Conservation (phyloP, 495 filamentous ascomycete species). For the Penicillium diatomitis region DNA sequence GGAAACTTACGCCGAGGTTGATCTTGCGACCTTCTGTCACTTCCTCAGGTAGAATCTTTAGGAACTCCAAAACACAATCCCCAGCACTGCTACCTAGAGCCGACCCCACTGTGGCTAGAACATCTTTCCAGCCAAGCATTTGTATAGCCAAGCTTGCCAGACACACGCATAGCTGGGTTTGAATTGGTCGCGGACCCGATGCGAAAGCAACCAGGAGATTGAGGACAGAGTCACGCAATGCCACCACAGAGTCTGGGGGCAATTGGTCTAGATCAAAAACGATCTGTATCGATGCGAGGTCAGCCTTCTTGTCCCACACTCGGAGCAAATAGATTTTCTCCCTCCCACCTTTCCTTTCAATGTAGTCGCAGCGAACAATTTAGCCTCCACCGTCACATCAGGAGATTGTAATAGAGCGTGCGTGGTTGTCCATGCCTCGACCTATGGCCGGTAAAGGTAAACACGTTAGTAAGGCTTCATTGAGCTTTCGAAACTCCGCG, state of each 20-base stretch:
- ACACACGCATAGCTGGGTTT: conserved; percentile 91
- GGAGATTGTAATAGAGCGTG: conserved; percentile 74
- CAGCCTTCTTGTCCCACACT: not conserved
- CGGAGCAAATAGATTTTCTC: not conserved
- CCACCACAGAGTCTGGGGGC: conserved; percentile 58
- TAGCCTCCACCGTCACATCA: conserved; percentile 65
- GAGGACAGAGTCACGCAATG: conserved; percentile 74
- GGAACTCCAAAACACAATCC: conserved; percentile 86
- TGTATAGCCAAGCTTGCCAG: conserved; percentile 90
- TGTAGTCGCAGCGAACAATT: conserved; percentile 92
- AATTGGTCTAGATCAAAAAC: conserved; percentile 82
- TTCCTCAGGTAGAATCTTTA: conserved; percentile 94
- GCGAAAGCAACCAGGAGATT: conserved; percentile 68
- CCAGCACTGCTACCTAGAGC: conserved; percentile 67
- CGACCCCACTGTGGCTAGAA: conserved; percentile 68
- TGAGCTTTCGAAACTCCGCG: conserved; percentile 1
- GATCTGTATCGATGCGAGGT: conserved; percentile 46
- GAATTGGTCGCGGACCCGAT: conserved; percentile 77
- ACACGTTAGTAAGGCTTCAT: not conserved
- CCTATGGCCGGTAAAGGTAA: conserved; percentile 27
- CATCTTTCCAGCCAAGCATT: conserved; percentile 94
- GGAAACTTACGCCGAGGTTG: conserved; percentile 76
- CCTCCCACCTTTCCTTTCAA: conserved; percentile 86
- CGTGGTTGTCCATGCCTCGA: conserved; percentile 84
- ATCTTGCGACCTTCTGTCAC: conserved; percentile 99